phyloP scores from a whole-genome alignment of 2,329 filamentous ascomycete genomes.

The Penicillium paneum region DNA sequence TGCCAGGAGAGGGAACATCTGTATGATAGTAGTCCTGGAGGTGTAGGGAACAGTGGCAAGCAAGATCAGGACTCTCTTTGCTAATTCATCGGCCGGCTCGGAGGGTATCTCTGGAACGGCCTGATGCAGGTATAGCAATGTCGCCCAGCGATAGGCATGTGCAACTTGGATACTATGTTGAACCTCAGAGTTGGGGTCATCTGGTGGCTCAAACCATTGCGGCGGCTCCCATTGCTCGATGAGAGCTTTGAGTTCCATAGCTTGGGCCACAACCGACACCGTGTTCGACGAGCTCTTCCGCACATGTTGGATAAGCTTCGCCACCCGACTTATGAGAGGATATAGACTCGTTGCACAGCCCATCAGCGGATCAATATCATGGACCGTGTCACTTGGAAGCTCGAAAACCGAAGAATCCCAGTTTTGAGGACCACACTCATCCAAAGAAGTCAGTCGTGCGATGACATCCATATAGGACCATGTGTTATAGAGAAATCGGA shows the following conservation, averaged over 20 bases:
- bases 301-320: slow-evolving; percentile 63
- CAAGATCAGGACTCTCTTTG: slow-evolving; percentile 59
- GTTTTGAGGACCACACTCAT: slow-evolving; percentile 54
- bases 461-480: slow-evolving; percentile 75
- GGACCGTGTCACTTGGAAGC: slow-evolving; percentile 45
- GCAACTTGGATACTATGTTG: slow-evolving; percentile 65
- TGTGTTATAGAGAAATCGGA: slow-evolving; percentile 67
- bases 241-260: slow-evolving; percentile 58
- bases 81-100: slow-evolving; percentile 54
- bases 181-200: slow-evolving; percentile 61
- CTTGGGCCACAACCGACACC: slow-evolving; percentile 59
- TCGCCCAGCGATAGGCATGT: slow-evolving; percentile 65
- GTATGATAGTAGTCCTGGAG: slow-evolving; percentile 63
- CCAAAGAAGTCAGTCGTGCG: slow-evolving; percentile 62
- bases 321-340: slow-evolving; percentile 64
- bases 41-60: slow-evolving; percentile 62
- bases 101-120: slow-evolving; percentile 67
- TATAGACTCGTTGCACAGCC: slow-evolving; percentile 66
- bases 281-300: slow-evolving; percentile 55
- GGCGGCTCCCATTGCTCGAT: slow-evolving; percentile 62
- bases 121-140: slow-evolving; percentile 64
- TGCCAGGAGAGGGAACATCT: slow-evolving; percentile 66
- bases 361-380: slow-evolving; percentile 68
- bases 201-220: slow-evolving; percentile 57
- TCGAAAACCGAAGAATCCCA: slow-evolving; percentile 40